phyloP scores from a whole-genome alignment of 257 asterid genomes.

The Scutellaria minor region DNA sequence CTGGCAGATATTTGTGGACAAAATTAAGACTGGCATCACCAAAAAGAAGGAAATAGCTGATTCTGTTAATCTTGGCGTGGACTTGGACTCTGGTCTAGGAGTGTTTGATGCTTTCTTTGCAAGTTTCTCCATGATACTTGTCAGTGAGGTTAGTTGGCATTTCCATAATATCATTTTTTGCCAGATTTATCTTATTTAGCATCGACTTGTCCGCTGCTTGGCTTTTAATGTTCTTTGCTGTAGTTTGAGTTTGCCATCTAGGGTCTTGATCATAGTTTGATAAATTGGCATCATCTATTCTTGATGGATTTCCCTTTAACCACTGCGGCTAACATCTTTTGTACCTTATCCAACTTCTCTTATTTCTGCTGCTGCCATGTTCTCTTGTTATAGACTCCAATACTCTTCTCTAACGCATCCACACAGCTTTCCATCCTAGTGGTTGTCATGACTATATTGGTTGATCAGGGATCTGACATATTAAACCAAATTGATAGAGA shows the following conservation, averaged over 20 bases:
- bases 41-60: slow-evolving; percentile 48
- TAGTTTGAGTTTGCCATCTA: background rate
- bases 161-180: background rate
- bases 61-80: slow-evolving; percentile 51
- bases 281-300: no score
- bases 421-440: no score
- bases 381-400: no score
- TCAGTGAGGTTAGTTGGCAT: slow-evolving; percentile 80
- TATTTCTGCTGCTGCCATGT: no score
- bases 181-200: slow-evolving; percentile 11
- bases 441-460: no score
- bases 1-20: slow-evolving; percentile 68
- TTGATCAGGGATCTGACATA: no score
- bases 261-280: no score
- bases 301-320: no score
- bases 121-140: slow-evolving; percentile 91
- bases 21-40: slow-evolving; percentile 52
- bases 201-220: slow-evolving; percentile 8
- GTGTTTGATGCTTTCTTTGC: slow-evolving; percentile 85
- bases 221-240: slow-evolving; percentile 13
- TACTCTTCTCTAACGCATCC: no score
- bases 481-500: no score
- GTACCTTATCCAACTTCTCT: no score
- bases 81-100: slow-evolving; percentile 83
- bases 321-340: no score